phyloP scores from a whole-genome alignment of 768 basidiomycete species.

The Phlebiopsis gigantea region DNA sequence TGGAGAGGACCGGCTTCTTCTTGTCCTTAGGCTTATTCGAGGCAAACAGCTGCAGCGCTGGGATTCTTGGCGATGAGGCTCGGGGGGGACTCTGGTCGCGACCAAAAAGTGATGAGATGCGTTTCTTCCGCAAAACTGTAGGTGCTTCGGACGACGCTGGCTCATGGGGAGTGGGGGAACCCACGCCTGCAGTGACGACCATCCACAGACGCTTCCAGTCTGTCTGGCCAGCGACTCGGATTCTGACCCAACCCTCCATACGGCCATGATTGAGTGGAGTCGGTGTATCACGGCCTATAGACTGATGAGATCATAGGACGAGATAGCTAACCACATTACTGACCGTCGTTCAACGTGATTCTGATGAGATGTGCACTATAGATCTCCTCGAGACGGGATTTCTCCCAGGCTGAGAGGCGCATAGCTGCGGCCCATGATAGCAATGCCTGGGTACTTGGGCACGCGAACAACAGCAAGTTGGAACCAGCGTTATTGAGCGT shows the following conservation, averaged over 20 bases:
- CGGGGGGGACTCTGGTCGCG: conserved; percentile 35
- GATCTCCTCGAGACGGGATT: conserved; percentile 91
- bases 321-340: conserved; percentile 9
- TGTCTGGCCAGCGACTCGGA: conserved; percentile 92
- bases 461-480: conserved; percentile 86
- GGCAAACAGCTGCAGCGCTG: conserved; percentile 52
- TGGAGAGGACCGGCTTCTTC: conserved; percentile 65
- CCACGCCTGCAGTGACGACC: conserved; percentile 50
- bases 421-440: conserved; percentile 91
- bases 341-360: conserved; percentile 56
- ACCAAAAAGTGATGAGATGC: conserved; percentile 68
- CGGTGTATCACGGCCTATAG: conserved; percentile 42
- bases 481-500: conserved; percentile 93
- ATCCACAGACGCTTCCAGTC: conserved; percentile 95
- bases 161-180: conserved; percentile 17
- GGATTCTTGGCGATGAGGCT: conserved; percentile 17
- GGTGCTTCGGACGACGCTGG: conserved; percentile 11
- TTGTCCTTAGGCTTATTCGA: conserved; percentile 69
- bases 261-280: conserved; percentile 63
- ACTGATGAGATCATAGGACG: background rate
- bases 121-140: conserved; percentile 31
- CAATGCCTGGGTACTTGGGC: conserved; percentile 62
- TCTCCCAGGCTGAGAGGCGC: conserved; percentile 91
- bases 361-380: conserved; percentile 93
- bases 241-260: conserved; percentile 88